phyloP scores from a whole-genome alignment of 2,329 filamentous ascomycete species.

The Bretziella fagacearum region DNA sequence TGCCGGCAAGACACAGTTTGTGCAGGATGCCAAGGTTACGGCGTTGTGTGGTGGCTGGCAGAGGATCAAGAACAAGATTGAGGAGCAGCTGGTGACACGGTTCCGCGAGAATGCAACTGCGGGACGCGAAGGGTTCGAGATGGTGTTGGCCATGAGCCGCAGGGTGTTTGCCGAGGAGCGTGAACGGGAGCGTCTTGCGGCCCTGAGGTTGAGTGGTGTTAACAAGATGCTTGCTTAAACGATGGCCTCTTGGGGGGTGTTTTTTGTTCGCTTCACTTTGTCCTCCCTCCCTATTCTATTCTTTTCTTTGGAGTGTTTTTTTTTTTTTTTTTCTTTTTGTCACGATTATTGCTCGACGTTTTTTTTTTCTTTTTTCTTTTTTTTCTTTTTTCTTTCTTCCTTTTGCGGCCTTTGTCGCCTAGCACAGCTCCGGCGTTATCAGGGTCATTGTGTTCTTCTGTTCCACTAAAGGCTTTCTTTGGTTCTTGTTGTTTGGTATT shows the following conservation, averaged over 20 bases:
- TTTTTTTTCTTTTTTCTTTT: background rate
- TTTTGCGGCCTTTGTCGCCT: background rate
- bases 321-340: background rate
- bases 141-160: conserved; percentile 82
- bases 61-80: conserved; percentile 88
- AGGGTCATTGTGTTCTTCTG: too few relatives aligned
- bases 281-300: too few relatives aligned
- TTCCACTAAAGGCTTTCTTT: too few relatives aligned
- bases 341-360: too few relatives aligned
- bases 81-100: conserved; percentile 73
- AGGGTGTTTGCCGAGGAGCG: conserved; percentile 82
- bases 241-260: too few relatives aligned
- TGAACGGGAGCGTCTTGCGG: conserved; percentile 33
- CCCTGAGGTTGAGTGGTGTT: background rate
- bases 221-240: too few relatives aligned
- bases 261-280: too few relatives aligned
- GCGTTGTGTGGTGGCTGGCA: conserved; percentile 94
- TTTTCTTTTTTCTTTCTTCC: conserved; percentile 1
- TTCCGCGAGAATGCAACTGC: conserved; percentile 85
- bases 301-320: background rate
- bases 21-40: conserved; percentile 81
- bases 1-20: conserved; percentile 54
- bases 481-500: too few relatives aligned
- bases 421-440: conserved; percentile 1
- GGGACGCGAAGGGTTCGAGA: conserved; percentile 88